phyloP scores from a whole-genome alignment of 257 asterid species.

The Solanum pennellii region DNA sequence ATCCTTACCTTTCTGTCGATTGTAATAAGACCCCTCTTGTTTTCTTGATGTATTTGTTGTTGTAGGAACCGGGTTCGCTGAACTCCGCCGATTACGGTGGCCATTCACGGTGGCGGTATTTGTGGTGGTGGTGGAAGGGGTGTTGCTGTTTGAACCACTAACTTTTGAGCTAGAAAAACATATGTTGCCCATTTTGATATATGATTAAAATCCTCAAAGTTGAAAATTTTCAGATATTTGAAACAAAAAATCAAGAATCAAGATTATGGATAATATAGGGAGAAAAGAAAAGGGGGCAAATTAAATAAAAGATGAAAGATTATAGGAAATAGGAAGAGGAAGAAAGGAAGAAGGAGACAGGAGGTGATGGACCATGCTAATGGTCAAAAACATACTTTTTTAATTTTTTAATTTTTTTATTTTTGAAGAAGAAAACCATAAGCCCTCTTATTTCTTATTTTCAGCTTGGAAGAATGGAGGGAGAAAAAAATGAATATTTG shows the following conservation, averaged over 20 bases:
- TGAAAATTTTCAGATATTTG: neutral
- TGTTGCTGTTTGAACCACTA: constrained; percentile 57
- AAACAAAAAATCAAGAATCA: neutral
- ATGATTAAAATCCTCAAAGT: neutral
- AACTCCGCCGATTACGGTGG: constrained; percentile 7
- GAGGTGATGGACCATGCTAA: constrained; percentile 3
- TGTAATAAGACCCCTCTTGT: constrained; percentile 24
- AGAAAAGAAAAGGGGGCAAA: neutral
- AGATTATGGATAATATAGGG: neutral
- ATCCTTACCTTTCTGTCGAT: constrained; percentile 16
- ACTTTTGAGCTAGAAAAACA: constrained; percentile 64
- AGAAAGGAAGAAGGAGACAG: constrained; percentile 59
- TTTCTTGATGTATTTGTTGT: constrained; percentile 3
- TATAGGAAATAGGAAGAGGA: constrained; percentile 58
- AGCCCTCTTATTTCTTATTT: neutral
- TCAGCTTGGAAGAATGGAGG: neutral
- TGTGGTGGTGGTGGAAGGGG: constrained; percentile 16
- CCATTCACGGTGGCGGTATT: constrained; percentile 5
- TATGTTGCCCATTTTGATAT: constrained; percentile 48
- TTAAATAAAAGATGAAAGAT: constrained; percentile 29
- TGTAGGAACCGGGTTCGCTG: neutral
- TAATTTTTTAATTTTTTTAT: neutral
- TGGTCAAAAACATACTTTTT: constrained; percentile 11
- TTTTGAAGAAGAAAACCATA: neutral
- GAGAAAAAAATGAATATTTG: neutral